A percentile compares a stretch with the other conserved stretches of the same genome.
These are phyloP conservation scores for Fusarium xylarioides DNA, from an alignment of 2,329 filamentous ascomycete species.

Conservation along the genomic window DNA sequence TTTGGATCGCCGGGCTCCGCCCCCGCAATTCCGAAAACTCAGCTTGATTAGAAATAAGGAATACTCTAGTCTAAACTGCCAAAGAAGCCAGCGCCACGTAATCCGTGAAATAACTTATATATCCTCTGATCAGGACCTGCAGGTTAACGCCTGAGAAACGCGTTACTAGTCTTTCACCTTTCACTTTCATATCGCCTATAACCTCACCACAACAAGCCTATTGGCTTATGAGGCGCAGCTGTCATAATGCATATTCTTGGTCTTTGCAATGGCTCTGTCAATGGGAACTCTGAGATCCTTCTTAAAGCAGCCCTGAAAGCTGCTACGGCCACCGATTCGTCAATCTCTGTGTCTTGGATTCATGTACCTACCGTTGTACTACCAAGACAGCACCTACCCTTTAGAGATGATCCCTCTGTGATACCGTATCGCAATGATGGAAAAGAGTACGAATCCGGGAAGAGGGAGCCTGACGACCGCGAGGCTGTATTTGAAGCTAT, in stretches of 20 bases:
- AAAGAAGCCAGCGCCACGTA: no score
- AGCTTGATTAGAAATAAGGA: no score
- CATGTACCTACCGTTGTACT: background rate
- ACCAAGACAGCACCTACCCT: background rate
- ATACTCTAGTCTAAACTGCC: no score
- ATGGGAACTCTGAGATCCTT: background rate
- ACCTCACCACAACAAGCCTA: background rate
- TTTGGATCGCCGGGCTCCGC: no score
- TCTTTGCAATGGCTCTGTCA: background rate
- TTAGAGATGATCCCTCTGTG: background rate
- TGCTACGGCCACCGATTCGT: background rate
- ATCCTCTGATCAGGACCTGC: no score
- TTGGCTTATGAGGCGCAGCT: rapidly evolving
- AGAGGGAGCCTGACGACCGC: background rate
- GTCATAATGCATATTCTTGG: background rate
- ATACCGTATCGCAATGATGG: background rate
- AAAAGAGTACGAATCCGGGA: rapidly evolving
- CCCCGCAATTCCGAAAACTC: no score
- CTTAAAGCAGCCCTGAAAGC: background rate
- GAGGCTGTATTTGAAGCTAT: background rate
- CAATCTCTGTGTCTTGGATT: background rate
- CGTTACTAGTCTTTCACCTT: no score
- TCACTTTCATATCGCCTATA: no score
- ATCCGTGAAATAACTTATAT: no score
- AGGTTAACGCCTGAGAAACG: no score